Evolutionary conservation across 2,329 filamentous ascomycete genomes (phyloP).

Genomic region (Juglanconis sp.): DNA sequence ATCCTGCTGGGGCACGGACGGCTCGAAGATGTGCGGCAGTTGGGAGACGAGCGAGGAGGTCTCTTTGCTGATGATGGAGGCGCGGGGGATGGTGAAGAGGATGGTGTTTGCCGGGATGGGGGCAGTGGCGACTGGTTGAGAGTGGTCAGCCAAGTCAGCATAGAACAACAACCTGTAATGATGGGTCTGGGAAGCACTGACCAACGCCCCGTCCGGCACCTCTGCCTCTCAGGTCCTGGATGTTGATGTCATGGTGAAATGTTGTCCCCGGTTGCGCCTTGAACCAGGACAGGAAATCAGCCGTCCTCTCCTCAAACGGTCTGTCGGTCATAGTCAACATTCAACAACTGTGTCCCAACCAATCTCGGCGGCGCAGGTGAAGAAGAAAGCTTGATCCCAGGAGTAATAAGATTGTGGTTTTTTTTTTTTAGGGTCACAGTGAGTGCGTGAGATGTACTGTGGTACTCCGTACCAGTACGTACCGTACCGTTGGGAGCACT

Average conservation of each 20-base stretch:
- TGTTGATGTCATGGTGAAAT: constrained; percentile 50
- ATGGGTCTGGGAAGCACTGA: constrained; percentile 27
- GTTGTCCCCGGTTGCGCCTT: constrained; percentile 46
- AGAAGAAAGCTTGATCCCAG: no score
- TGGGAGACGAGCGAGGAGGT: constrained; percentile 65
- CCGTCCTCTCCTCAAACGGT: constrained; percentile 42
- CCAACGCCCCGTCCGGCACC: constrained; percentile 55
- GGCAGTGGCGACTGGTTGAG: constrained; percentile 59
- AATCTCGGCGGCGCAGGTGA: no score
- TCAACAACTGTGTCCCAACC: neutral
- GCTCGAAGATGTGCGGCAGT: constrained; percentile 52
- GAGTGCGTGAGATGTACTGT: no score
- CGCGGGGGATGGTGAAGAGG: constrained; percentile 76
- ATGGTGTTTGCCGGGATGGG: constrained; percentile 72
- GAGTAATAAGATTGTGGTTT: no score
- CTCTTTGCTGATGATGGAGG: constrained; percentile 65
- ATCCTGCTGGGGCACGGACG: constrained; percentile 23
- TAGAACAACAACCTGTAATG: neutral
- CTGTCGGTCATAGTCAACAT: constrained; percentile 3
- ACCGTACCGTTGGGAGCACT: no score
- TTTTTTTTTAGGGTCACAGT: no score
- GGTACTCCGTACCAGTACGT: no score
- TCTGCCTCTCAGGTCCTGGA: constrained; percentile 48
- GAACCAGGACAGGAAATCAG: constrained; percentile 54
- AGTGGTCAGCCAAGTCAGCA: neutral